Evolutionary conservation across 768 basidiomycete genomes (phyloP).

Genomic region (Tylopilus sp.): DNA sequence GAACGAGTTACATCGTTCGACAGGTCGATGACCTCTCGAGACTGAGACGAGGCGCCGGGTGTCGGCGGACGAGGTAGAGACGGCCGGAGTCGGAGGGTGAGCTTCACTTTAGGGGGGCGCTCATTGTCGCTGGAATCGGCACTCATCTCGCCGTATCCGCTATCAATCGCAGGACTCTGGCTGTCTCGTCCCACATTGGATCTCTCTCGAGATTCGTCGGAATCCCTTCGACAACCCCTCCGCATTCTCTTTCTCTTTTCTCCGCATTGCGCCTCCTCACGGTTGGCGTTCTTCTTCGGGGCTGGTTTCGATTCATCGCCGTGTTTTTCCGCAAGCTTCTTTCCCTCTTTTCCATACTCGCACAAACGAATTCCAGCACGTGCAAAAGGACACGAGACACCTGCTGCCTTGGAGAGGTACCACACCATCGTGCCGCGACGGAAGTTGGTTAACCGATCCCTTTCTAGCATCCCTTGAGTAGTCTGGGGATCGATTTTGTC

Average conservation of each 20-base stretch:
- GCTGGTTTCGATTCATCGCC: constrained; percentile 30
- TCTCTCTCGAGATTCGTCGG: constrained; percentile 13
- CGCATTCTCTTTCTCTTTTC: constrained; percentile 44
- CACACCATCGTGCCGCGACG: constrained; percentile 76
- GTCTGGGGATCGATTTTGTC: constrained; percentile 27
- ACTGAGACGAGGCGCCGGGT: constrained; percentile 8
- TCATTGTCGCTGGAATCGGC: constrained; percentile 32
- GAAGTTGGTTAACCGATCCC: constrained; percentile 60
- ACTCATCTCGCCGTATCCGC: constrained; percentile 23
- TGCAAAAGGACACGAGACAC: constrained; percentile 72
- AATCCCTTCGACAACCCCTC: constrained; percentile 29
- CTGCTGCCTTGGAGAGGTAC: constrained; percentile 75
- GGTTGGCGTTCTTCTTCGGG: constrained; percentile 42
- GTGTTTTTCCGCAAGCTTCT: constrained; percentile 24
- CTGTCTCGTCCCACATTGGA: constrained; percentile 11
- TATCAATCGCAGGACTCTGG: constrained; percentile 25
- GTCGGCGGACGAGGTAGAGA: constrained; percentile 26
- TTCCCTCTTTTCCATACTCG: constrained; percentile 58
- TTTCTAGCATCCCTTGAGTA: constrained; percentile 11
- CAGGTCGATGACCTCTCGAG: constrained; percentile 38
- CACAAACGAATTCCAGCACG: constrained; percentile 69
- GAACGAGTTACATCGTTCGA: constrained; percentile 34
- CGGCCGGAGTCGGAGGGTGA: constrained; percentile 60
- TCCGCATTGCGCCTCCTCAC: constrained; percentile 38
- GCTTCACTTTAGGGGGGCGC: constrained; percentile 60